Base-by-base conservation (phyloP, 805 yeast species). In the Pichia gijzeniarum region DNA sequence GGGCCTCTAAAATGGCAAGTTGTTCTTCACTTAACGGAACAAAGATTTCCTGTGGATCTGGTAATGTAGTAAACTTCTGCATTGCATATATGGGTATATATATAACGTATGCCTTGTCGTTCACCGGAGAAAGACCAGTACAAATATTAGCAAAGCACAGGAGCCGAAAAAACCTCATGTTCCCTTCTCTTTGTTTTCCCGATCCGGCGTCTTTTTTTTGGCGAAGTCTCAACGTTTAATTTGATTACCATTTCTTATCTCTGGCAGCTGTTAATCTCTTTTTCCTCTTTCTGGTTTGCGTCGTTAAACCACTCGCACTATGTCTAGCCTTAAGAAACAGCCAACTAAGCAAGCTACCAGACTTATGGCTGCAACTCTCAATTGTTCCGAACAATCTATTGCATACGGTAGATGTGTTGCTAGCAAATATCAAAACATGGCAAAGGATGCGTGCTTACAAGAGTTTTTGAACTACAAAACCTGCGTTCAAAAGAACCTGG, bases 21-120 rank as follows among this genome's bases (percentile, higher is more conserved):
- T 91, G 95, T 46, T 82, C 85, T 5, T 76, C 73, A 0, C 90
- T 72, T 19, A 90, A 71, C 0, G 95, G 82, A 30, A 70, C 65
- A 42, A 50, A 53, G 2, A 54, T 53, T 45, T 60, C 62, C 14
- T 56, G 56, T 27, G 56, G 49, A 7, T 51, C 61, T 16, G 69
- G 68, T 22, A 48, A 31, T 2, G 39, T 31, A 2, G 34, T 46
- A 14, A 46, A 46, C 20, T 41, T 46, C 35, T 31, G 30, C 14
- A 31, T 3, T 4, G 48, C n/a, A n/a, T n/a, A n/a, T n/a, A n/a
- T n/a, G n/a, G n/a, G n/a, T n/a, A n/a, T n/a, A n/a, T n/a, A n/a
- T n/a, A n/a, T n/a, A n/a, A n/a, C n/a, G n/a, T n/a, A n/a, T n/a
- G n/a, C n/a, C n/a, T n/a, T n/a, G n/a, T n/a, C n/a, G n/a, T n/a